phyloP scores from a whole-genome alignment of 2,329 filamentous ascomycete species.

The Tetracladium maxilliforme region DNA sequence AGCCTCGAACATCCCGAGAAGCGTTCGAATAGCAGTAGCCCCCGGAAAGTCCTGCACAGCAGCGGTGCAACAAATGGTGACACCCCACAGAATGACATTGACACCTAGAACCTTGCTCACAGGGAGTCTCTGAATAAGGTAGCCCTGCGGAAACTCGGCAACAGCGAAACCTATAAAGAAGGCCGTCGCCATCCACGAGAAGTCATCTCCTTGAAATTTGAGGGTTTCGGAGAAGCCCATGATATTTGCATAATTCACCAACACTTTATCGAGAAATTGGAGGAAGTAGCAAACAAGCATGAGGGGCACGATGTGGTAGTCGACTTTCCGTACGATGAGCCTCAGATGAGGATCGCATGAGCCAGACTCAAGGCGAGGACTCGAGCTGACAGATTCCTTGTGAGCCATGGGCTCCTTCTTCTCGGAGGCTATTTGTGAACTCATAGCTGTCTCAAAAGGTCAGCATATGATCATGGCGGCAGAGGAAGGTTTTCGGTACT shows the following conservation, averaged over 20 bases:
- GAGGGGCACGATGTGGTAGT: too few relatives aligned
- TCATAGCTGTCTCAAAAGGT: too few relatives aligned
- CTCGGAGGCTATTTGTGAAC: too few relatives aligned
- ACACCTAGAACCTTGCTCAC: slow-evolving; percentile 5
- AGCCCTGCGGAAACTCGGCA: slow-evolving; percentile 17
- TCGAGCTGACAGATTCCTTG: too few relatives aligned
- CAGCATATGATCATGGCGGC: too few relatives aligned
- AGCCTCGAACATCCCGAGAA: slow-evolving; percentile 13
- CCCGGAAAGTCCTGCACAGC: slow-evolving; percentile 8
- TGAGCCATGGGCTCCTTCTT: too few relatives aligned
- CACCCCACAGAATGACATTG: slow-evolving; percentile 3
- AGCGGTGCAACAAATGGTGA: slow-evolving; percentile 6
- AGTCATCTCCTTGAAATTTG: slow-evolving; percentile 8
- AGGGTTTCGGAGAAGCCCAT: slow-evolving; percentile 1
- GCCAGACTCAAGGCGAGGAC: too few relatives aligned
- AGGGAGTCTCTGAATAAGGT: slow-evolving; percentile 35
- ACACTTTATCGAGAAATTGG: too few relatives aligned
- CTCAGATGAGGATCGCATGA: too few relatives aligned
- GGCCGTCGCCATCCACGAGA: slow-evolving; percentile 28
- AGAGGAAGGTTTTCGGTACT: too few relatives aligned
- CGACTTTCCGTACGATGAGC: too few relatives aligned
- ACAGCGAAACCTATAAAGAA: slow-evolving; percentile 21
- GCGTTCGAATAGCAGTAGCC: slow-evolving; percentile 10
- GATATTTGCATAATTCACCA: slow-evolving; percentile 7
- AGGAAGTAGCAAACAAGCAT: too few relatives aligned